Evolutionary conservation across 257 asterid genomes (phyloP).

Genomic region (Rhazya stricta): DNA sequence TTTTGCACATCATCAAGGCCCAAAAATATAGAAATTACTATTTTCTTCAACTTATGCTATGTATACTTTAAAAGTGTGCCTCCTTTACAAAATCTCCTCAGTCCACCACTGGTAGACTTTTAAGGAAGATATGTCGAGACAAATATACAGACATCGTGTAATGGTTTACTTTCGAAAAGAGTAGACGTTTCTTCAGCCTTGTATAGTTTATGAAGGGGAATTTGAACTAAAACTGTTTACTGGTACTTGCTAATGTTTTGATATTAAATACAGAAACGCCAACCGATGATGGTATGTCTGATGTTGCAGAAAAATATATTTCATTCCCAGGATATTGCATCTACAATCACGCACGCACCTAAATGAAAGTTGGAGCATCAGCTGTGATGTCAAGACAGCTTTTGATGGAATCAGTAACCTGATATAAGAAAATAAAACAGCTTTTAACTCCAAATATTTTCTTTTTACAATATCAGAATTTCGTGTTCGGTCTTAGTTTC

Average conservation of each 20-base stretch:
- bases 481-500: too few species aligned
- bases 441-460: background rate
- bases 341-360: slow-evolving; percentile 15
- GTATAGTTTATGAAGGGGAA: background rate
- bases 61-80: background rate
- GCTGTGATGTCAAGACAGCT: slow-evolving; percentile 43
- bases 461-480: too few species aligned
- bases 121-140: background rate
- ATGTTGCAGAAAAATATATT: background rate
- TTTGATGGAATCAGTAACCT: slow-evolving; percentile 49
- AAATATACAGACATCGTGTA: background rate
- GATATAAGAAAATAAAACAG: slow-evolving; percentile 13
- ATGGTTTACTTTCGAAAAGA: background rate
- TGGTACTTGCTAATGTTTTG: background rate
- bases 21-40: background rate
- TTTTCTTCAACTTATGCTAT: background rate
- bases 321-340: background rate
- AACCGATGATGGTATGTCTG: background rate
- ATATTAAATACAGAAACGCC: background rate
- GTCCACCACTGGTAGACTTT: background rate
- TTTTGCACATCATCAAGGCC: background rate
- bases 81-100: background rate
- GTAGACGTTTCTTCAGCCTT: background rate
- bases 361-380: slow-evolving; percentile 39
- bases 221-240: background rate